A percentile compares a stretch with the other conserved stretches of the same genome.
These are phyloP conservation scores for Leucosporidium creatinivorum DNA, from an alignment of 768 basidiomycete genomes.

Conservation along the genomic window DNA sequence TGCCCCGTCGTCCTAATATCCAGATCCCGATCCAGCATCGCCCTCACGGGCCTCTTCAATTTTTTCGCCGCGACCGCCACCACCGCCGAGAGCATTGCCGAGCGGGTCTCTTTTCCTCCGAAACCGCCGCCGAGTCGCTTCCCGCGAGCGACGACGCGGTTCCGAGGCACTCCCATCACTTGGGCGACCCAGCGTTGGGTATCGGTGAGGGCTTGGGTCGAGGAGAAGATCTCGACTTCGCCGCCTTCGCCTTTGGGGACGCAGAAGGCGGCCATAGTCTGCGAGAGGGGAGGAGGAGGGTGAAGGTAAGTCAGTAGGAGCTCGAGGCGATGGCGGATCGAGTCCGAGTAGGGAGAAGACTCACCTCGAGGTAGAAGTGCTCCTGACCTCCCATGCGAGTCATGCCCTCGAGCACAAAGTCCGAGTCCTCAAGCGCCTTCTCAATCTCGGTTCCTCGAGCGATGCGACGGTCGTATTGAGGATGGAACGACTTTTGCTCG, in stretches of 20 bases:
- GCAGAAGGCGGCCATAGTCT: constrained; percentile 29
- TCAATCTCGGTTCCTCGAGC: constrained; percentile 24
- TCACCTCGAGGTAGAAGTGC: constrained; percentile 34
- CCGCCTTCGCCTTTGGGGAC: constrained; percentile 36
- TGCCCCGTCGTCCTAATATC: constrained; percentile 37
- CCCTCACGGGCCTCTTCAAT: constrained; percentile 31
- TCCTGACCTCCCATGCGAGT: constrained; percentile 30
- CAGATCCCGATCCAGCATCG: constrained; percentile 35
- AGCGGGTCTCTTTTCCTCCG: constrained; percentile 35
- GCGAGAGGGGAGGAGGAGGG: not conserved
- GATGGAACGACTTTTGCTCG: constrained; percentile 27
- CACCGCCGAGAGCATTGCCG: constrained; percentile 21
- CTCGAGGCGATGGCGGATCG: not conserved
- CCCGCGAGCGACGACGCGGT: constrained; percentile 24
- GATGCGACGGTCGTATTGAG: constrained; percentile 25
- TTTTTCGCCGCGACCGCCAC: constrained; percentile 35
- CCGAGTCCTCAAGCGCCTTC: constrained; percentile 27
- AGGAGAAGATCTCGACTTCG: constrained; percentile 35
- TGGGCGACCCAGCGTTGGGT: constrained; percentile 34
- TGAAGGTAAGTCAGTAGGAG: not conserved
- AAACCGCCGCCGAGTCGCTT: constrained; percentile 37
- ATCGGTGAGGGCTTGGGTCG: constrained; percentile 33
- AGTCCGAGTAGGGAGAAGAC: not conserved
- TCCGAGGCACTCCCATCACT: constrained; percentile 35
- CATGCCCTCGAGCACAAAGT: constrained; percentile 28